These are phyloP conservation scores for Cercospora beticola DNA, from an alignment of 2,329 filamentous ascomycete genomes.

Conservation along the genomic window DNA sequence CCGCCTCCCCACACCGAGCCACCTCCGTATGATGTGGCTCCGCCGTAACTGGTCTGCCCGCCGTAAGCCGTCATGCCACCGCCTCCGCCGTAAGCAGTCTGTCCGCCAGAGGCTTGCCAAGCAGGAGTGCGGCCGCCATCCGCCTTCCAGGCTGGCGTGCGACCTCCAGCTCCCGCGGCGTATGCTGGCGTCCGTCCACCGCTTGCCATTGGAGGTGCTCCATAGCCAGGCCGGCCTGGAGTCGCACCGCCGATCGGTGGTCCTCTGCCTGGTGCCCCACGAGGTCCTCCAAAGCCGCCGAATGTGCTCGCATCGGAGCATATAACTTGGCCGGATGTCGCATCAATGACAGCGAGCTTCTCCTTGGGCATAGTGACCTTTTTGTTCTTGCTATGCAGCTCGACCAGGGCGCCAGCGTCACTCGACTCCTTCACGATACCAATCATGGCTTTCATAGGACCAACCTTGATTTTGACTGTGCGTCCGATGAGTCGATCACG, in stretches of 20 bases:
- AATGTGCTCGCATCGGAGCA: slow-evolving; percentile 55
- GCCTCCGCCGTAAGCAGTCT: slow-evolving; percentile 50
- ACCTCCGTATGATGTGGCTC: slow-evolving; percentile 53
- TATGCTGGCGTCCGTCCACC: slow-evolving; percentile 65
- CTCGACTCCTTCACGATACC: slow-evolving; percentile 96
- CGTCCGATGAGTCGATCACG: slow-evolving; percentile 85
- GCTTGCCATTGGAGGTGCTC: slow-evolving; percentile 62
- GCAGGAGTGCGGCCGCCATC: slow-evolving; percentile 48
- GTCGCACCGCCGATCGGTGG: slow-evolving; percentile 55
- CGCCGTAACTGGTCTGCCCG: slow-evolving; percentile 66
- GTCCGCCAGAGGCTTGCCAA: slow-evolving; percentile 43
- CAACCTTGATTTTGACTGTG: slow-evolving; percentile 83
- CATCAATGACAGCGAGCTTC: slow-evolving; percentile 79
- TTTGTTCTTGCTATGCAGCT: slow-evolving; percentile 93
- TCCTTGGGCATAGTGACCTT: slow-evolving; percentile 81
- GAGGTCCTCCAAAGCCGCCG: slow-evolving; percentile 20
- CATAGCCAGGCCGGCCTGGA: slow-evolving; percentile 54
- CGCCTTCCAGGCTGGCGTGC: slow-evolving; percentile 64
- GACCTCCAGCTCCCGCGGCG: slow-evolving; percentile 46
- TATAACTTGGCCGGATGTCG: slow-evolving; percentile 72
- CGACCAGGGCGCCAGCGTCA: slow-evolving; percentile 80
- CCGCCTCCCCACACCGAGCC: slow-evolving; percentile 37
- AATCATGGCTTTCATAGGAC: slow-evolving; percentile 86
- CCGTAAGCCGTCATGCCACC: slow-evolving; percentile 46
- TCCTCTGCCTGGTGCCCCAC: slow-evolving; percentile 21